Evolutionary conservation across 257 asterid genomes (phyloP), one percentile per base, ranked within the genome.

Genomic region (Solanum piurae): DNA sequence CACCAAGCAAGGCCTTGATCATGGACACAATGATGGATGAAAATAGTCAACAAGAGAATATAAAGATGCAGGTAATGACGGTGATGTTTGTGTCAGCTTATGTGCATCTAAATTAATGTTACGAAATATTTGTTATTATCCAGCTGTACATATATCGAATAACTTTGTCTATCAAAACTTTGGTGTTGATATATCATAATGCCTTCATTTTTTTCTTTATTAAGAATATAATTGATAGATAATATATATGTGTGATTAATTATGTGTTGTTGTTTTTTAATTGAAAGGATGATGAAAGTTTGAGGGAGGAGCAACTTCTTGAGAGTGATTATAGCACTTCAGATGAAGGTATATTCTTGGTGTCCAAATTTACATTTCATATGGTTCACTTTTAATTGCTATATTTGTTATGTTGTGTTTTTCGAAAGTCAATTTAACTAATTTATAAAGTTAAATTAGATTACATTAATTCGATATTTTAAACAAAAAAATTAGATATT

Each of bases 221-320:
- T n/a, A n/a, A 62, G 71, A 27, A n/a, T 2, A 25, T 0, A 62
- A 9, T 23, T 62, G 69, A 62, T 23, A 0, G 11, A n/a, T 23
- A 62, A 23, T 9, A 29, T 62, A 62, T n/a, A 10, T 62, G 31
- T n/a, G 71, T n/a, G 27, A n/a, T n/a, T 62, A 62, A 62, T 62
- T 62, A 62, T 62, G 31, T 16, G 3, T 33, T 73, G 23, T 29
- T 33, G 12, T 7, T 18, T 14, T 37, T 14, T 12, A 31, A 4
- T 20, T 44, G 12, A 18, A 58, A 92, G 92, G 91, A 60, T 13
- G 83, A 84, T 23, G 82, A 68, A 69, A 79, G 82, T 74, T 14
- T 72, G 23, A 73, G 64, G 88, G 83, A 88, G 87, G 90, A 88
- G 14, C 20, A 74, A 40, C 27, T 90, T 79, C 60, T 90, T 79